These are phyloP conservation scores for Apiospora saccharicola DNA, from an alignment of 2,329 filamentous ascomycete genomes.

Conservation along the genomic window DNA sequence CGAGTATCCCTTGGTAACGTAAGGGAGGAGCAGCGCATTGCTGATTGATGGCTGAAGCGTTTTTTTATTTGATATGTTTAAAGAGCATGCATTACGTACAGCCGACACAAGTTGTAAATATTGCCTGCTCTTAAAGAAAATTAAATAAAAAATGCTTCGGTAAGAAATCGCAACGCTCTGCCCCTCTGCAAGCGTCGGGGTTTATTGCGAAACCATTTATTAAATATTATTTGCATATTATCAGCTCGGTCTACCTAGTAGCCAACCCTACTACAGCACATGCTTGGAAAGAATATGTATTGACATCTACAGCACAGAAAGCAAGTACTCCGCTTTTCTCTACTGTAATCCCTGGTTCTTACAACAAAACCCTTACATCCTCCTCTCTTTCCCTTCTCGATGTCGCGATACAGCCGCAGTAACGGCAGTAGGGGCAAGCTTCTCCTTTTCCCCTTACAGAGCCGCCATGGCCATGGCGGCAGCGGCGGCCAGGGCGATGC, in stretches of 20 bases:
- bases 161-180: too few species aligned
- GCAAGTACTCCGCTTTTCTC: background rate
- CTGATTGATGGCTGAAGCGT: background rate
- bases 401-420: background rate
- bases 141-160: too few species aligned
- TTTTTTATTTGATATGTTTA: background rate
- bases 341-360: background rate
- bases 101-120: too few species aligned
- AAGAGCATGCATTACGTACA: background rate
- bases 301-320: background rate
- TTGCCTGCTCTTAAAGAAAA: too few species aligned
- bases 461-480: slow-evolving; percentile 42
- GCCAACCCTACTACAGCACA: too few species aligned
- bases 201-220: too few species aligned
- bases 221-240: too few species aligned
- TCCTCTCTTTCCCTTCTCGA: background rate
- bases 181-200: too few species aligned
- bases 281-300: background rate
- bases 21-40: background rate
- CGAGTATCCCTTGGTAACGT: background rate
- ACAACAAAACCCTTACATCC: background rate
- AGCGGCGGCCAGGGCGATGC: slow-evolving; percentile 41
- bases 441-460: background rate
- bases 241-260: too few species aligned
- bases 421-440: background rate